phyloP scores from a whole-genome alignment of 495 filamentous ascomycete species.

The Hypoxylon fuscum region DNA sequence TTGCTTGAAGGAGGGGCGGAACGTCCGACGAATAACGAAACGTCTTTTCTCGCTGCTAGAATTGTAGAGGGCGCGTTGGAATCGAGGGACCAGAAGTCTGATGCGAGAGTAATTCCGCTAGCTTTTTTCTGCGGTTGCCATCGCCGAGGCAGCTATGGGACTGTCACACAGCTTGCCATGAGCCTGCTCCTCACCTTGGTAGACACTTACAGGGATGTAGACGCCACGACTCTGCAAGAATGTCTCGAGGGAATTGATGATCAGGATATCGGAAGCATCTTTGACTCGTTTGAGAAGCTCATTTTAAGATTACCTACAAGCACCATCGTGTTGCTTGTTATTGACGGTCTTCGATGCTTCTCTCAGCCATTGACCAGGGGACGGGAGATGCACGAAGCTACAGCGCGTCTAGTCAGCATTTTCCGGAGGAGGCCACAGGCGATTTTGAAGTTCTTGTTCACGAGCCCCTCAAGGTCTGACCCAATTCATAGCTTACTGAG shows the following conservation, averaged over 20 bases:
- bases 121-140: conserved; percentile 29
- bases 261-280: conserved; percentile 12
- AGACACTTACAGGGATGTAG: conserved; percentile 3
- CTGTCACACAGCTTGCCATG: conserved; percentile 14
- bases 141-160: conserved; percentile 7
- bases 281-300: conserved; percentile 6
- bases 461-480: conserved; percentile 9
- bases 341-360: conserved; percentile 24
- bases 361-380: not conserved
- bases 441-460: conserved; percentile 20
- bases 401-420: not conserved
- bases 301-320: not conserved
- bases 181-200: conserved; percentile 27
- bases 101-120: conserved; percentile 7
- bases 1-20: conserved; percentile 16
- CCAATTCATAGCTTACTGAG: conserved; percentile 18
- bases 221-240: not conserved
- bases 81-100: not conserved
- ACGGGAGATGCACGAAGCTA: conserved; percentile 2
- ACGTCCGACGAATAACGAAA: not conserved
- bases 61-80: conserved; percentile 2
- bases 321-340: conserved; percentile 12
- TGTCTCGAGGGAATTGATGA: not conserved
- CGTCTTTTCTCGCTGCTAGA: conserved; percentile 13
- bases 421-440: not conserved